Percentiles rank a stretch among this genome's conserved stretches.
These are phyloP conservation scores for Fusarium mundagurra DNA, from an alignment of 2,329 filamentous ascomycete species.

Conservation along the genomic window DNA sequence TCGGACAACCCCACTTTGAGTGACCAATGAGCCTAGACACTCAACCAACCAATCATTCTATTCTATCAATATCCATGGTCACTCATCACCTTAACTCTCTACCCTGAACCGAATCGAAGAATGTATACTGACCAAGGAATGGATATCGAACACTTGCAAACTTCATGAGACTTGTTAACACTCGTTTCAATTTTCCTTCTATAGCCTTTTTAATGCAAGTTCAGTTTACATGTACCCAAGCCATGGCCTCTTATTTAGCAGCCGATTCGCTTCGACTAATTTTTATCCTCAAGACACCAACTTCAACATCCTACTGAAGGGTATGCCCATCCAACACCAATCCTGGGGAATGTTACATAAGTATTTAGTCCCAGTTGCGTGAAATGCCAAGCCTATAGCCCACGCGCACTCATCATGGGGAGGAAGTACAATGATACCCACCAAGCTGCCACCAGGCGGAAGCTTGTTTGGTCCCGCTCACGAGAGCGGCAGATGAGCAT, in stretches of 20 bases:
- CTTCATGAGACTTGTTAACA: neutral
- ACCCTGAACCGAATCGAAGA: neutral
- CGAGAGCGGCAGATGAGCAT: slow-evolving; percentile 26
- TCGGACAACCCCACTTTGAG: neutral
- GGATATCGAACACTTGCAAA: too few relatives aligned
- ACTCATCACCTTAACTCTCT: neutral
- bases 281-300: too few relatives aligned
- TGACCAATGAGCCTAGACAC: neutral
- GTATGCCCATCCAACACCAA: rapidly evolving
- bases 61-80: neutral
- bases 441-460: slow-evolving; percentile 32
- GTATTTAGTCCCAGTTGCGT: neutral
- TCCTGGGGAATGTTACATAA: neutral
- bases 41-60: neutral
- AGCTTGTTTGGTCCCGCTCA: slow-evolving; percentile 20
- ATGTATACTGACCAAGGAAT: neutral
- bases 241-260: neutral
- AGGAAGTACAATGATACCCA: slow-evolving; percentile 32
- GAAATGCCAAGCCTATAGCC: neutral
- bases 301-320: rapidly evolving
- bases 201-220: neutral
- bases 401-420: slow-evolving; percentile 20
- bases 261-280: too few relatives aligned
- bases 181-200: neutral
- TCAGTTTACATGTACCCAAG: too few relatives aligned